phyloP scores from a whole-genome alignment of 2,329 filamentous ascomycete species.

The Cephalotrichum gorgonifer region DNA sequence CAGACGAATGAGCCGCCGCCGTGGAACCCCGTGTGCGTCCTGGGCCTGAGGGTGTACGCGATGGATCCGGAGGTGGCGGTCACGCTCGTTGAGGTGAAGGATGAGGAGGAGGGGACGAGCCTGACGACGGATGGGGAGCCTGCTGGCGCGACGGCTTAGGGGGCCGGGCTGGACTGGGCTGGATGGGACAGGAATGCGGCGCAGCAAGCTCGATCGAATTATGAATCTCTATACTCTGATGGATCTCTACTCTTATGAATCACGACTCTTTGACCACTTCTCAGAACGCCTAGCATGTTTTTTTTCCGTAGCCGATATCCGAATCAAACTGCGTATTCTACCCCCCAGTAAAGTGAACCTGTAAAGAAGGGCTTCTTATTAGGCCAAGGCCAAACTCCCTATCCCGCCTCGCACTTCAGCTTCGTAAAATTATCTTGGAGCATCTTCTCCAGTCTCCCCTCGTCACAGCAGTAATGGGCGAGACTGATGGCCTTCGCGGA shows the following conservation, averaged over 20 bases:
- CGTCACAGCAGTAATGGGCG: constrained; percentile 48
- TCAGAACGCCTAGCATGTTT: too few relatives aligned
- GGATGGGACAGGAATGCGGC: too few relatives aligned
- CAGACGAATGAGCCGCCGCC: constrained; percentile 11
- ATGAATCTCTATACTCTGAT: too few relatives aligned
- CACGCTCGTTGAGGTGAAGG: constrained; percentile 20
- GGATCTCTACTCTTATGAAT: too few relatives aligned
- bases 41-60: constrained; percentile 27
- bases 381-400: too few relatives aligned
- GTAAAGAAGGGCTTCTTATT: too few relatives aligned
- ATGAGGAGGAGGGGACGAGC: constrained; percentile 16
- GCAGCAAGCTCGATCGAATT: too few relatives aligned
- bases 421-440: constrained; percentile 34
- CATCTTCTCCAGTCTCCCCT: constrained; percentile 29
- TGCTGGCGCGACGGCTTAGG: constrained; percentile 15
- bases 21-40: constrained; percentile 31
- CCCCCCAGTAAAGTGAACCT: neutral
- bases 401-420: constrained; percentile 17
- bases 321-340: neutral
- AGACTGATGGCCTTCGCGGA: constrained; percentile 51
- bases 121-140: constrained; percentile 16
- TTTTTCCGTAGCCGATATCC: too few relatives aligned
- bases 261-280: too few relatives aligned
- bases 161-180: too few relatives aligned
- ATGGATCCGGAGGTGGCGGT: constrained; percentile 23